phyloP scores from a whole-genome alignment of 2,329 filamentous ascomycete genomes.

The Trichoderma sp. region DNA sequence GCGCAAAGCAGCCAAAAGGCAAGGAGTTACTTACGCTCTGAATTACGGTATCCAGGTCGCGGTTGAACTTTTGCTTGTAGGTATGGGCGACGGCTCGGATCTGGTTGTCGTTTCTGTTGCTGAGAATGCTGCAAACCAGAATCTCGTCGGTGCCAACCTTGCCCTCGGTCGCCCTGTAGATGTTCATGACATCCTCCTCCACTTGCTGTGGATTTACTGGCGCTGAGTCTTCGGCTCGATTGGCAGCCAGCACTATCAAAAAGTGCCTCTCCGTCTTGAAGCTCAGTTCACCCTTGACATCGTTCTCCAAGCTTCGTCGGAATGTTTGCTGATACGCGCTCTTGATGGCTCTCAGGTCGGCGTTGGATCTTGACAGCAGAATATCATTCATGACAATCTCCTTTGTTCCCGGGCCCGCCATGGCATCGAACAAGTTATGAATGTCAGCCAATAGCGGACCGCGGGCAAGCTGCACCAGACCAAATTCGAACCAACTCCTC shows the following conservation, averaged over 20 bases:
- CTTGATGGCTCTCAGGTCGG: constrained; percentile 86
- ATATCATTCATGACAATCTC: constrained; percentile 84
- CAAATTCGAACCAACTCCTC: constrained; percentile 69
- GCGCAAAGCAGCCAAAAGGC: background rate
- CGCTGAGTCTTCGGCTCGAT: constrained; percentile 71
- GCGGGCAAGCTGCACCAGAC: constrained; percentile 69
- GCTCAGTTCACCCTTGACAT: constrained; percentile 75
- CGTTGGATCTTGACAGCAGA: constrained; percentile 77
- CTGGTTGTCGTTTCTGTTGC: constrained; percentile 73
- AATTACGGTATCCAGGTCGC: constrained; percentile 69
- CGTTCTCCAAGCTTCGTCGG: constrained; percentile 63
- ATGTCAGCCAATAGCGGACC: constrained; percentile 80
- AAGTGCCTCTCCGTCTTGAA: constrained; percentile 86
- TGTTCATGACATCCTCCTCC: constrained; percentile 69
- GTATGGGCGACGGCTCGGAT: constrained; percentile 75
- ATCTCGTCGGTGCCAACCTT: constrained; percentile 71
- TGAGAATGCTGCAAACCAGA: constrained; percentile 75
- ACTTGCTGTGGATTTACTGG: constrained; percentile 71
- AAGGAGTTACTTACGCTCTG: constrained; percentile 52
- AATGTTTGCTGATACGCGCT: constrained; percentile 68
- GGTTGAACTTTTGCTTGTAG: constrained; percentile 71
- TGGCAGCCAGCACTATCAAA: constrained; percentile 72
- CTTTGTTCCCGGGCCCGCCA: constrained; percentile 81
- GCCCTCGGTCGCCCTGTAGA: constrained; percentile 76
- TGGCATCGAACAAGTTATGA: constrained; percentile 64